A percentile compares a stretch with the other conserved stretches of the same genome.
phyloP scores from a whole-genome alignment of 805 yeast species.

The Wickerhamiella australiensis region DNA sequence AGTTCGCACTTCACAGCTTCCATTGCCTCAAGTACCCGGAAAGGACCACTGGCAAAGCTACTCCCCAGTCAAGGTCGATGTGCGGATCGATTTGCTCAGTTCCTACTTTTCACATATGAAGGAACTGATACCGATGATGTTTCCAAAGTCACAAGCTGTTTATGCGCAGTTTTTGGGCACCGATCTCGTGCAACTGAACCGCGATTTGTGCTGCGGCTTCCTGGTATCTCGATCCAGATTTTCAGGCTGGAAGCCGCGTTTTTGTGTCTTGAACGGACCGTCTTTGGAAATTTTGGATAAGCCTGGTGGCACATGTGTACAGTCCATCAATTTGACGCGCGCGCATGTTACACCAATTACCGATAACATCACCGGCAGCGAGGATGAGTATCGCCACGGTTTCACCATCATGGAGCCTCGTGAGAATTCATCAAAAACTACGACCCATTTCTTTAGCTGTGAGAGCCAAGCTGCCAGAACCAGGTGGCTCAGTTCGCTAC shows the following conservation, averaged over 20 bases:
- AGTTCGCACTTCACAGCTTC: conserved; percentile 37
- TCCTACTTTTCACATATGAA: conserved; percentile 32
- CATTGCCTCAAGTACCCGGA: conserved; percentile 55
- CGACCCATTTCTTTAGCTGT: conserved; percentile 6
- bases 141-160: conserved; percentile 4
- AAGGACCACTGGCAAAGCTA: conserved; percentile 43
- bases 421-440: neutral
- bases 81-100: conserved; percentile 42
- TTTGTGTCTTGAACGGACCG: conserved; percentile 11
- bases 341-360: conserved; percentile 2
- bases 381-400: conserved; percentile 12
- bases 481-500: conserved; percentile 1
- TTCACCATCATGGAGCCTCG: conserved; percentile 10
- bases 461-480: neutral
- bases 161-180: conserved; percentile 8
- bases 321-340: conserved; percentile 1
- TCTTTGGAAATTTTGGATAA: conserved; percentile 4
- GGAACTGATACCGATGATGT: conserved; percentile 4
- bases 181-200: conserved; percentile 4
- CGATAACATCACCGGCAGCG: conserved; percentile 6
- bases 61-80: conserved; percentile 54
- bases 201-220: conserved; percentile 1
- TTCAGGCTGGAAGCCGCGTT: conserved; percentile 11
- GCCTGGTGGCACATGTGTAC: conserved; percentile 8
- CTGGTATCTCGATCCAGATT: conserved; percentile 9